Evolutionary conservation across 2,329 filamentous ascomycete genomes (phyloP), one percentile per base, ranked within the genome.

Genomic region (Madurella fahalii): DNA sequence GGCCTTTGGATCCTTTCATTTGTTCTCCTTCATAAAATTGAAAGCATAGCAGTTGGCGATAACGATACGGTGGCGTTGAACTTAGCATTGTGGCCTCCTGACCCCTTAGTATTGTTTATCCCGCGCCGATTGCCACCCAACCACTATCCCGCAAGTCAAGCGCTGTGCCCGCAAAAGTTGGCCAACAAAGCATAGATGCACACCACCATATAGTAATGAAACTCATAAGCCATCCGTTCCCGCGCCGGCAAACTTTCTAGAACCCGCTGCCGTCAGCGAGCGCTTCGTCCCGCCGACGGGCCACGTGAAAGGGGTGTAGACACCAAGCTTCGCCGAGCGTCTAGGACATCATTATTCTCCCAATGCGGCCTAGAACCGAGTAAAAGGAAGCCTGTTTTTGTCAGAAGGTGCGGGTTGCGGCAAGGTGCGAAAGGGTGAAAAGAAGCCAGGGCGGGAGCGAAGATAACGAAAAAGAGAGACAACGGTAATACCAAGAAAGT

Each of bases 311-410:
- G 25, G 25, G 25, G 7, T 25, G 25, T 25, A 25, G 25, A 30
- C 18, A 31, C 18, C 42, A 2, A 5, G 13, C 13, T 5, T 11
- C 13, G 30, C 18, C 8, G 12, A 7, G 25, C 25, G 25, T 25
- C 25, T 4, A 25, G 7, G 25, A 7, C 25, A 25, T 7, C 25
- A 25, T 25, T 25, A 25, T 25, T 7, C 16, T 30, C 13, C 11
- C 37, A 9, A n/a, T 32, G 43, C n/a, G 13, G 16, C 40, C 16
- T 63, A 73, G 56, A 72, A 72, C 4, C 69, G 65, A 39, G 66
- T 65, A 54, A 72, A 72, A 25, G 69, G 69, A 32, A 72, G 65
- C 69, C 69, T 72, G 5, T 12, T 43, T n/a, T 40, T 57, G 43
- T 60, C 45, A 59, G 4, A 9, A 12, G 12, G 4, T n/a, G 20